Conservation (phyloP, 2,329 filamentous ascomycete genomes). For the Fusarium sp. region DNA sequence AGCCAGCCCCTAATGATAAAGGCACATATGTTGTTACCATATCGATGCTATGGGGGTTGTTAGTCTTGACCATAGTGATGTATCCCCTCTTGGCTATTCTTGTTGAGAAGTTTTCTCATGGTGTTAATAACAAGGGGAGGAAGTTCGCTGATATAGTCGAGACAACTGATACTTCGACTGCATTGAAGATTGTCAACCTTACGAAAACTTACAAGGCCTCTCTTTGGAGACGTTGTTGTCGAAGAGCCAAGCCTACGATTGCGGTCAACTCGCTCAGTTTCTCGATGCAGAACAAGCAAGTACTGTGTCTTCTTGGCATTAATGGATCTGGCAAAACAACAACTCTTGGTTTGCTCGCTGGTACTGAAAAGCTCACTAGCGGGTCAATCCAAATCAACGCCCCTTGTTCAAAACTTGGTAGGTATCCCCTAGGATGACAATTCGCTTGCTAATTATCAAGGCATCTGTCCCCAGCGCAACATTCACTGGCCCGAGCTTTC, state of each 20-base stretch:
- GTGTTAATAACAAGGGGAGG: too few relatives aligned
- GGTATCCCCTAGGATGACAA: too few relatives aligned
- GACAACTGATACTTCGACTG: too few relatives aligned
- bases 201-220: constrained; percentile 3
- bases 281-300: constrained; percentile 49
- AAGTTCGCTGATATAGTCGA: too few relatives aligned
- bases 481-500: constrained; percentile 26
- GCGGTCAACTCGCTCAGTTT: constrained; percentile 8
- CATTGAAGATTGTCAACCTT: background rate
- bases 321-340: constrained; percentile 89
- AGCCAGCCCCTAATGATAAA: too few relatives aligned
- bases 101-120: too few relatives aligned
- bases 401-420: constrained; percentile 1
- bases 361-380: constrained; percentile 63
- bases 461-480: constrained; percentile 20
- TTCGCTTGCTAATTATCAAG: background rate
- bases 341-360: constrained; percentile 83
- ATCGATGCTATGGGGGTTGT: too few relatives aligned
- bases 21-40: too few relatives aligned
- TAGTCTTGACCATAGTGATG: too few relatives aligned
- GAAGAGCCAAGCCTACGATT: background rate
- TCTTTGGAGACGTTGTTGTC: too few relatives aligned
- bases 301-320: constrained; percentile 82
- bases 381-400: constrained; percentile 3
- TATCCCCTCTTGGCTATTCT: too few relatives aligned